Conservation (phyloP, 1,284 basidiomycete genomes). For the Polyporus tsugae region DNA sequence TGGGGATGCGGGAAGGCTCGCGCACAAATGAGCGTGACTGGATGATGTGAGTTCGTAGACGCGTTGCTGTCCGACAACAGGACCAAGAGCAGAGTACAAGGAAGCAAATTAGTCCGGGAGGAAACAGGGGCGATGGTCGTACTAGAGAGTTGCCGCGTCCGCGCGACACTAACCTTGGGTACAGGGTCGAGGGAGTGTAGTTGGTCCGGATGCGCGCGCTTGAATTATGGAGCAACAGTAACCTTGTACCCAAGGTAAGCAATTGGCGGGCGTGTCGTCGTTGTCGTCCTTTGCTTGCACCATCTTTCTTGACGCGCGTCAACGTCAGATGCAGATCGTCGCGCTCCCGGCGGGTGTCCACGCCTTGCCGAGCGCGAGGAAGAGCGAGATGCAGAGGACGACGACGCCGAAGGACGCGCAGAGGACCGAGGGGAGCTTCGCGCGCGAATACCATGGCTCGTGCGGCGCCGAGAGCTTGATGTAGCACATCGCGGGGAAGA, state of each 20-base stretch:
- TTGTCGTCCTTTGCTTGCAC: not conserved
- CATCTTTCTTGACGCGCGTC: not conserved
- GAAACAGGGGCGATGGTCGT: not conserved
- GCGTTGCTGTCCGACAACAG: constrained; percentile 14
- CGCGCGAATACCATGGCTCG: constrained; percentile 69
- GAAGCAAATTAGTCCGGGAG: not conserved
- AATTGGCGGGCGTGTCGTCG: not conserved
- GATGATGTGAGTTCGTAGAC: not conserved
- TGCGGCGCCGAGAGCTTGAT: constrained; percentile 72
- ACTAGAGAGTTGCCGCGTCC: too few relatives aligned
- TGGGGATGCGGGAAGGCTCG: not conserved
- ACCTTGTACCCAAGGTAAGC: too few relatives aligned
- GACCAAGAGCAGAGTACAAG: not conserved
- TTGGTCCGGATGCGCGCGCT: too few relatives aligned
- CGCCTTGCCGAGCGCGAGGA: constrained; percentile 77
- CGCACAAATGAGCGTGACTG: not conserved
- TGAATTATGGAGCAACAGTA: too few relatives aligned
- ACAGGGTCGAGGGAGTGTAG: too few relatives aligned
- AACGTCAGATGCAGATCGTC: constrained; percentile 64
- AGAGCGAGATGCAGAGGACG: constrained; percentile 84
- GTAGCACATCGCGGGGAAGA: constrained; percentile 92
- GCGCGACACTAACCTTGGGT: too few relatives aligned
- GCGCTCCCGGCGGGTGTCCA: constrained; percentile 77
- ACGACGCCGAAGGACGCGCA: constrained; percentile 81
- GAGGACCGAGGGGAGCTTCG: constrained; percentile 77